Evolutionary conservation across 2,329 filamentous ascomycete genomes (phyloP), one percentile per base, ranked within the genome.

Genomic region (Pseudopyricularia cyperi): DNA sequence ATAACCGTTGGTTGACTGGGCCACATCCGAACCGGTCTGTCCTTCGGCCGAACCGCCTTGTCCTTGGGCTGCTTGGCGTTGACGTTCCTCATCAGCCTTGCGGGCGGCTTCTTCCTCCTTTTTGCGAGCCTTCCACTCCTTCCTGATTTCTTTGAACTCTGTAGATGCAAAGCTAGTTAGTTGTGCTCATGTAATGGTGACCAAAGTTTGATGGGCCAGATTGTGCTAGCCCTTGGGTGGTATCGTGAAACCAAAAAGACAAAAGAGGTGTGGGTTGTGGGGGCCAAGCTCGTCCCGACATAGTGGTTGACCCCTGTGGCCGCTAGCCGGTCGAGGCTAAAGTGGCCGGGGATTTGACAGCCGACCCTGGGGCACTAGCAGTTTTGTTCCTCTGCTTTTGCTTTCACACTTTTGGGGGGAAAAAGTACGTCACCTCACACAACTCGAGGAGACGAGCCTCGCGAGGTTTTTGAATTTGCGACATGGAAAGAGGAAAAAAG

Each of bases 131-230:
- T 97, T 98, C 93, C 93, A 98, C 65, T 97, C 91, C 66, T 97
- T 97, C 57, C 93, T 87, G 55, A 97, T 96, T 64, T 98, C 93
- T 67, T 98, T 98, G 73, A 98, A 97, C 68, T 97, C 93, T 97
- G 63, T 58, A n/a, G n/a, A 42, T 42, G 17, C 6, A 42, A 17
- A 12, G 37, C 22, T 42, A 42, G 37, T n/a, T n/a, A n/a, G n/a
- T n/a, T n/a, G n/a, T n/a, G n/a, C n/a, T n/a, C n/a, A n/a, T n/a
- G n/a, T n/a, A n/a, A n/a, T n/a, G n/a, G n/a, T n/a, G n/a, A n/a
- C n/a, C n/a, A n/a, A n/a, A n/a, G n/a, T n/a, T n/a, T n/a, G n/a
- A n/a, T n/a, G n/a, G n/a, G n/a, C n/a, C n/a, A n/a, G n/a, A n/a
- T n/a, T n/a, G n/a, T n/a, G n/a, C n/a, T n/a, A n/a, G n/a, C n/a